Evolutionary conservation across 1,284 basidiomycete species (phyloP).

Genomic region (Afroboletus lepidellus): DNA sequence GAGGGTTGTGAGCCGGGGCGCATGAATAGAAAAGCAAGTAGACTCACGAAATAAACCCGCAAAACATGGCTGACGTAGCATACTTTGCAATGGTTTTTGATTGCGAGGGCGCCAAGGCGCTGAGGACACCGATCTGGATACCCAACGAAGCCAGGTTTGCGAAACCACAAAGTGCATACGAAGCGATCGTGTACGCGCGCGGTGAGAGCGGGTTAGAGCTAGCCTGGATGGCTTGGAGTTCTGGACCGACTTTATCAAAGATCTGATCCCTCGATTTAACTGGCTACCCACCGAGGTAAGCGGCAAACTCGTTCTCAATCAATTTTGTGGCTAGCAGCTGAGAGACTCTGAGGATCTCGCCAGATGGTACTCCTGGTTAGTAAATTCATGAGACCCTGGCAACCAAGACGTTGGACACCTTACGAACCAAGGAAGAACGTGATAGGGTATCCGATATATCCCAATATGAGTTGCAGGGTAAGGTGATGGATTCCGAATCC

Average conservation of each 20-base stretch:
- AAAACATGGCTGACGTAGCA: conserved; percentile 77
- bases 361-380: conserved; percentile 59
- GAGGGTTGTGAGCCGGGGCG: too few relatives aligned
- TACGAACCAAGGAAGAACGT: conserved; percentile 71
- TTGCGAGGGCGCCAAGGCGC: conserved; percentile 78
- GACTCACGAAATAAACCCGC: conserved; percentile 64
- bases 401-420: not conserved
- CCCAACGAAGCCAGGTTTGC: conserved; percentile 85
- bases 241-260: conserved; percentile 22
- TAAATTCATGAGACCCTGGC: conserved; percentile 2
- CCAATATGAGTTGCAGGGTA: conserved; percentile 81
- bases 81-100: conserved; percentile 69
- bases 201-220: conserved; percentile 57
- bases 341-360: conserved; percentile 73
- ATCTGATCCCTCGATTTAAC: not conserved
- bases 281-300: conserved; percentile 51
- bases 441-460: conserved; percentile 87
- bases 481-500: conserved; percentile 83
- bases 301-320: conserved; percentile 86
- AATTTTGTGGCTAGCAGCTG: conserved; percentile 85
- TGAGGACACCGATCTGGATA: conserved; percentile 88
- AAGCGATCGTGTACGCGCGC: conserved; percentile 76
- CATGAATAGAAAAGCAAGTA: not conserved
- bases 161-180: conserved; percentile 87
- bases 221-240: conserved; percentile 53